phyloP scores from a whole-genome alignment of 2,329 filamentous ascomycete genomes.

The Aspergillus alliaceus region DNA sequence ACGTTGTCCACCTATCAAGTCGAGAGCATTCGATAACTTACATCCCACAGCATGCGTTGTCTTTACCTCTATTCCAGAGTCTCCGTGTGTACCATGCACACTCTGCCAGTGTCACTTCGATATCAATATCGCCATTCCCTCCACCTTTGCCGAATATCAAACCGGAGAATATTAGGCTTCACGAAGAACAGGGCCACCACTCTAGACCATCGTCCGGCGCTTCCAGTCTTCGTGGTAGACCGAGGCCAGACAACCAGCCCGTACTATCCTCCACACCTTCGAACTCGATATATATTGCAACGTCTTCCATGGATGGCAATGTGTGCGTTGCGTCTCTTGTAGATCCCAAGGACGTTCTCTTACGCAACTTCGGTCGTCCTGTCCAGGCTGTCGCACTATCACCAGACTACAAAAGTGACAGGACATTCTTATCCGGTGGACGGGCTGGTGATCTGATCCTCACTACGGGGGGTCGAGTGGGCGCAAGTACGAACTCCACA shows the following conservation, averaged over 20 bases:
- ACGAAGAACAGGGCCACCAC: constrained; percentile 27
- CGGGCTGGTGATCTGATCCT: constrained; percentile 83
- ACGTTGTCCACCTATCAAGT: constrained; percentile 40
- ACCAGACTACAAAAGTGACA: constrained; percentile 87
- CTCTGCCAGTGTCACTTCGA: constrained; percentile 81
- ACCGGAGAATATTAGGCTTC: constrained; percentile 35
- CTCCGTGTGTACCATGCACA: constrained; percentile 90
- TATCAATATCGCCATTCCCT: constrained; percentile 87
- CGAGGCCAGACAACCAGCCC: constrained; percentile 21
- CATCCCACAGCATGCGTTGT: constrained; percentile 70
- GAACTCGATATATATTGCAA: constrained; percentile 90
- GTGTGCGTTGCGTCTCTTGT: constrained; percentile 87
- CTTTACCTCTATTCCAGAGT: constrained; percentile 76
- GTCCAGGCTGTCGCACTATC: constrained; percentile 92
- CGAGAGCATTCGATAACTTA: constrained; percentile 14
- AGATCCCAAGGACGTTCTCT: constrained; percentile 83
- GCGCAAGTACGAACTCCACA: constrained; percentile 78
- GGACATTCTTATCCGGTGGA: constrained; percentile 87
- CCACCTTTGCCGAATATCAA: constrained; percentile 53
- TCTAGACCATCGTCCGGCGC: constrained; percentile 28
- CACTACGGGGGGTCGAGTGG: constrained; percentile 76
- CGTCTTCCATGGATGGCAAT: constrained; percentile 92
- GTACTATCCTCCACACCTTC: constrained; percentile 71
- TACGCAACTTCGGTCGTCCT: constrained; percentile 91
- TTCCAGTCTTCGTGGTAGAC: constrained; percentile 31